phyloP scores from a whole-genome alignment of 2,329 filamentous ascomycete species.

The Pseudogymnoascus sp. region DNA sequence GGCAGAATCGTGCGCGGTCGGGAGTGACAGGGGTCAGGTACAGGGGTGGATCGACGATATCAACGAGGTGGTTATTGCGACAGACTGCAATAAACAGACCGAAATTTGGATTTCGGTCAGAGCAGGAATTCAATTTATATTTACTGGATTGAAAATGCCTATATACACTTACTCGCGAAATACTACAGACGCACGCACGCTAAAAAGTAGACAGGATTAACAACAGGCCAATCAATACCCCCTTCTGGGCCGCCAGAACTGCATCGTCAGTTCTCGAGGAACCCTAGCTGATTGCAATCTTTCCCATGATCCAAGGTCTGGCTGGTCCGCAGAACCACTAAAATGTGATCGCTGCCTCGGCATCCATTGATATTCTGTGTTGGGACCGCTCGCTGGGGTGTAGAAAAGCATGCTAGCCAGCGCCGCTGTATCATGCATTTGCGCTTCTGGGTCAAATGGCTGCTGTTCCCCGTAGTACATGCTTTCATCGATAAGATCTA shows the following conservation, averaged over 20 bases:
- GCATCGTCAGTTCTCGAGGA: not conserved
- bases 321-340: not conserved
- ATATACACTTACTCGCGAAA: not conserved
- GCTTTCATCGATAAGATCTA: not conserved
- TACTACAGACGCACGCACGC: not conserved
- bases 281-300: not conserved
- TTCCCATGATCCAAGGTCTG: not conserved
- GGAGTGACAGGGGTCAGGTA: not conserved
- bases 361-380: not conserved
- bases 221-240: not conserved
- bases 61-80: not conserved
- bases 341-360: not conserved
- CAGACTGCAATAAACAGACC: not conserved
- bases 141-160: not conserved
- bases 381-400: not conserved
- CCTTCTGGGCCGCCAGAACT: not conserved
- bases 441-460: not conserved
- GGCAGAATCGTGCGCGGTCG: not conserved
- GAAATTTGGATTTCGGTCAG: not conserved
- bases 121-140: not conserved
- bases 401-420: not conserved
- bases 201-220: not conserved
- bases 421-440: not conserved
- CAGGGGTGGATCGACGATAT: not conserved
- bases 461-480: not conserved